These are phyloP conservation scores for Acorus gramineus DNA, from an alignment of 106 monocot genomes.

Conservation along the genomic window DNA sequence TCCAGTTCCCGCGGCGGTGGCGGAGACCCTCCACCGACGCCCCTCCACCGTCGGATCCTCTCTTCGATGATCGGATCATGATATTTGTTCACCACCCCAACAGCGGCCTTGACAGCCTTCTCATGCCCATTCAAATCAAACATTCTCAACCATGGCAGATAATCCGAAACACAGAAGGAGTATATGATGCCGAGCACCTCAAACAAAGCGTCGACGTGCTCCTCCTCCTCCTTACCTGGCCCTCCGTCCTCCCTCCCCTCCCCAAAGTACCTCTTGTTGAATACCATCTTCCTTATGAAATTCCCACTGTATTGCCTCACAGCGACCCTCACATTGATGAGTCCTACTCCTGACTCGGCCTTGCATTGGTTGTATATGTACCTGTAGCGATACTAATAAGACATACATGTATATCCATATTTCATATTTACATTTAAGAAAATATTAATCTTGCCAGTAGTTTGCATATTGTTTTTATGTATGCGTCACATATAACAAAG, in stretches of 20 bases:
- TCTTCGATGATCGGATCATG: slow-evolving; percentile 1
- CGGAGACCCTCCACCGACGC: background rate
- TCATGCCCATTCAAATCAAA: background rate
- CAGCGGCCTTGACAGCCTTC: background rate
- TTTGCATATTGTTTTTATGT: too few relatives aligned
- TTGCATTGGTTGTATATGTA: background rate
- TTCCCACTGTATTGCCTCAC: background rate
- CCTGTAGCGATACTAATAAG: too few relatives aligned
- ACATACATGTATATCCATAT: too few relatives aligned
- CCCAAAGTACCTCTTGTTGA: background rate
- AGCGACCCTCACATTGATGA: background rate
- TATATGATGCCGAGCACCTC: background rate
- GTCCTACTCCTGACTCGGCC: background rate
- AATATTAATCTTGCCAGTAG: too few relatives aligned
- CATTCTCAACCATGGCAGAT: background rate
- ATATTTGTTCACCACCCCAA: background rate
- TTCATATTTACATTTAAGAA: too few relatives aligned
- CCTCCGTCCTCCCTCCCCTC: background rate
- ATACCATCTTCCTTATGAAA: background rate
- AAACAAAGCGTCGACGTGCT: background rate
- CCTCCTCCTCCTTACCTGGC: background rate
- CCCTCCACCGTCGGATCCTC: slow-evolving; percentile 1
- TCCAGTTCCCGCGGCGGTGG: background rate
- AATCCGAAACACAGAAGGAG: slow-evolving; percentile 1
- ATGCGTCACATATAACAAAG: too few relatives aligned